phyloP scores from a whole-genome alignment of 2,329 filamentous ascomycete genomes.

The Daldinia sp. region DNA sequence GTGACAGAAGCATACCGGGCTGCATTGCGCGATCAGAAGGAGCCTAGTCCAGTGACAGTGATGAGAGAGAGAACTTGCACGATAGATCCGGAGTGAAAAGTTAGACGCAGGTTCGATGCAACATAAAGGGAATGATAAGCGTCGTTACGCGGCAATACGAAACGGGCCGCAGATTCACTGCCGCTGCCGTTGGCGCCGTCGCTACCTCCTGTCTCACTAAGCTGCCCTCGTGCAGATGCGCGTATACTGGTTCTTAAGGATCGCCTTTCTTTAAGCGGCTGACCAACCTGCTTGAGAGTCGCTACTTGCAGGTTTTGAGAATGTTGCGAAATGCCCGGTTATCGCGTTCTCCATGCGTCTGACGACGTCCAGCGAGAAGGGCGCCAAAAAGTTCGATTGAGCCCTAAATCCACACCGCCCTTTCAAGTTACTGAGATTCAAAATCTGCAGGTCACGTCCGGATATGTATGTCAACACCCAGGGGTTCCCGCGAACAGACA shows the following conservation, averaged over 20 bases:
- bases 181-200: conserved; percentile 1
- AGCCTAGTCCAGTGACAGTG: conserved; percentile 35
- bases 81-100: conserved; percentile 16
- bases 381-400: conserved; percentile 19
- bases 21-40: conserved; percentile 36
- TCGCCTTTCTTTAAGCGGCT: conserved; percentile 28
- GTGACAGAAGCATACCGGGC: conserved; percentile 34
- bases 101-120: conserved; percentile 22
- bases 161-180: conserved; percentile 19
- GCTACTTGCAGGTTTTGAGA: neutral
- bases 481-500: conserved; percentile 37
- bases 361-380: neutral
- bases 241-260: conserved; percentile 19
- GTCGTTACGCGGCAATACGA: conserved; percentile 23
- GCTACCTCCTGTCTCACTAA: conserved; percentile 24
- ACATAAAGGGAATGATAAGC: conserved; percentile 21
- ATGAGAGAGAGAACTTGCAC: conserved; percentile 22
- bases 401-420: conserved; percentile 30
- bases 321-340: neutral
- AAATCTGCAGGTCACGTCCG: conserved; percentile 32
- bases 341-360: neutral
- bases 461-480: conserved; percentile 32
- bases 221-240: conserved; percentile 30
- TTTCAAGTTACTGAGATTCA: conserved; percentile 16
- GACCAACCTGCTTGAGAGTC: conserved; percentile 10